Percentiles rank a stretch among this genome's conserved stretches.
Conservation (phyloP, 805 yeast species). For the Sugiyamaella qingdaonensis region DNA sequence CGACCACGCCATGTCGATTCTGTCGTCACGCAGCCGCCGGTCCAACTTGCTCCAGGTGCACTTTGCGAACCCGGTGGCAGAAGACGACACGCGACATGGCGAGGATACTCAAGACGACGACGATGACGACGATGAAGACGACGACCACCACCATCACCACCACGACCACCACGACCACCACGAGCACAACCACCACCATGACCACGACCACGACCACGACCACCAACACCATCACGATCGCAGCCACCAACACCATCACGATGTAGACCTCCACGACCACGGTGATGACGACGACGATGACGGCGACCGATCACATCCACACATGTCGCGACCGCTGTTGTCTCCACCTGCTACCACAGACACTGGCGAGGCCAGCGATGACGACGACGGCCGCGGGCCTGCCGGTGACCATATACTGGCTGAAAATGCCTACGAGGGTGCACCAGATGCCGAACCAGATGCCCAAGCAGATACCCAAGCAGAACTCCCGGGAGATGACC, state of each 20-base stretch:
- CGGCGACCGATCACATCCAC: too few relatives aligned
- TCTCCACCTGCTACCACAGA: background rate
- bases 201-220: constrained; percentile 36
- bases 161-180: constrained; percentile 41
- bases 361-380: background rate
- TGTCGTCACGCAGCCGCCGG: background rate
- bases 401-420: too few relatives aligned
- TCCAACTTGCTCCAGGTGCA: constrained; percentile 16
- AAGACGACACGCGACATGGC: background rate
- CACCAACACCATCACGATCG: constrained; percentile 31
- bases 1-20: constrained; percentile 7
- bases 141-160: constrained; percentile 18
- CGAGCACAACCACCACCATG: constrained; percentile 36
- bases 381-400: background rate
- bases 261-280: too few relatives aligned
- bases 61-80: constrained; percentile 19
- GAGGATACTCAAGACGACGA: too few relatives aligned
- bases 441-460: too few relatives aligned
- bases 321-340: background rate
- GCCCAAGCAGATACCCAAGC: too few relatives aligned
- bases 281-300: too few relatives aligned
- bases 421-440: too few relatives aligned
- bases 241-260: constrained; percentile 32
- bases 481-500: too few relatives aligned
- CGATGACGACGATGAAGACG: too few relatives aligned